These are phyloP conservation scores for Pichia sp. DNA, from an alignment of 1,139 yeast species.

Conservation along the genomic window DNA sequence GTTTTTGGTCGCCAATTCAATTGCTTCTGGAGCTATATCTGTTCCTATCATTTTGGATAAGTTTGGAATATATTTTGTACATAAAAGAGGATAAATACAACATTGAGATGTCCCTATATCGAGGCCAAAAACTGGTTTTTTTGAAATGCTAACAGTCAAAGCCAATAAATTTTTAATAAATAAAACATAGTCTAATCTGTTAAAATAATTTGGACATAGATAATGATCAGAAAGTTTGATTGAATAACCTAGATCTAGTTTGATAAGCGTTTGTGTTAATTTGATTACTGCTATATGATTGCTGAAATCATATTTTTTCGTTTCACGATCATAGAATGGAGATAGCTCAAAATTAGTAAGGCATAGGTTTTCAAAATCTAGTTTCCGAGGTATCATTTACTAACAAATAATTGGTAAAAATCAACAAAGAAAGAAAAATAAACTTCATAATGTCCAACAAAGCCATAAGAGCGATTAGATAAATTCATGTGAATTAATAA, in stretches of 20 bases:
- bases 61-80: constrained; percentile 16
- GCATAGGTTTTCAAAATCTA: constrained; percentile 2
- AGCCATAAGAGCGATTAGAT: too few relatives aligned
- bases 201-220: constrained; percentile 29
- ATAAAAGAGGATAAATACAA: constrained; percentile 37
- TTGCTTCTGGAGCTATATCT: constrained; percentile 33
- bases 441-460: too few relatives aligned
- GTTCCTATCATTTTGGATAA: constrained; percentile 27
- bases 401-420: too few relatives aligned
- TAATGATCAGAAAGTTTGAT: constrained; percentile 16
- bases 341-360: constrained; percentile 13
- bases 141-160: constrained; percentile 1
- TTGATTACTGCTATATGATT: constrained; percentile 19
- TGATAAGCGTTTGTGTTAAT: constrained; percentile 20
- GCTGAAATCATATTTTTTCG: constrained; percentile 17
- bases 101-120: constrained; percentile 39
- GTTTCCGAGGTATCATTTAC: constrained; percentile 4
- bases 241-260: constrained; percentile 14
- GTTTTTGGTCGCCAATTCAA: constrained; percentile 25
- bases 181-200: constrained; percentile 25
- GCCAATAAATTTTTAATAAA: constrained; percentile 16
- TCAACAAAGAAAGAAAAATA: too few relatives aligned
- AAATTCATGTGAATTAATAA: too few relatives aligned
- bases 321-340: constrained; percentile 5
- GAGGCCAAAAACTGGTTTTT: constrained; percentile 14